Base-by-base conservation (phyloP, 1,284 basidiomycete species). In the Cutaneotrichosporon sp. region DNA sequence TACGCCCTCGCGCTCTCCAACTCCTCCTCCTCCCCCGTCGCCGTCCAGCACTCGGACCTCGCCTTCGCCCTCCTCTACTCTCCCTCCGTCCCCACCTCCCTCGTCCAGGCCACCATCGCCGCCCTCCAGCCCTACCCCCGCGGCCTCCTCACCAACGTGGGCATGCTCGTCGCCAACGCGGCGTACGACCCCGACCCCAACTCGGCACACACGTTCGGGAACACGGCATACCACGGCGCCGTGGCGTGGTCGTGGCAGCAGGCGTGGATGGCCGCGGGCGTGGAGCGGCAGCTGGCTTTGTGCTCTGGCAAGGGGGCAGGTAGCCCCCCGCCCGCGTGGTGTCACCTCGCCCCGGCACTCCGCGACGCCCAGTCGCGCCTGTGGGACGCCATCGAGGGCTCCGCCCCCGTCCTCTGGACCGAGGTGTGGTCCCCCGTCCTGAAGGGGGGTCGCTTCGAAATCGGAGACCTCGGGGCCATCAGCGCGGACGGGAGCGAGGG, bases 181-280 rank as follows among this genome's bases (percentile, higher is more conserved):
- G 81, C 81, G 0, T 81, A 81, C 67, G 80, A 80, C 58, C 67
- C 74, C 31, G 81, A 82, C 60, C 70, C 67, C 1, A 79, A 78
- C 9, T 71, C 76, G 36, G 78, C 78, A 51, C 67, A 78, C 31
- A 73, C 78, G 11, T 77, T 82, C 55, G 71, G 75, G 58, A 76
- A 81, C 47, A 72, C 72, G 7, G 74, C 76, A n/a, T 82, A 82
- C 67, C 82, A 83, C 65, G 81, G 82, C 13, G 81, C 82, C 29
- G 81, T 82, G 20, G 72, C 79, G 10, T 83, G 81, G 71, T 77
- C 77, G 2, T 82, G 79, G 76, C 80, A 82, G 70, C 80, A 81
- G 80, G 79, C 36, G 7, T 72, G 82, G 22, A 82, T 82, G 82
- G 81, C 82, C 1, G 73, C 76, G 2, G 81, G 81, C 25, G 66